phyloP scores from a whole-genome alignment of 441 rosid genomes.

The Bruguiera hainesii region DNA sequence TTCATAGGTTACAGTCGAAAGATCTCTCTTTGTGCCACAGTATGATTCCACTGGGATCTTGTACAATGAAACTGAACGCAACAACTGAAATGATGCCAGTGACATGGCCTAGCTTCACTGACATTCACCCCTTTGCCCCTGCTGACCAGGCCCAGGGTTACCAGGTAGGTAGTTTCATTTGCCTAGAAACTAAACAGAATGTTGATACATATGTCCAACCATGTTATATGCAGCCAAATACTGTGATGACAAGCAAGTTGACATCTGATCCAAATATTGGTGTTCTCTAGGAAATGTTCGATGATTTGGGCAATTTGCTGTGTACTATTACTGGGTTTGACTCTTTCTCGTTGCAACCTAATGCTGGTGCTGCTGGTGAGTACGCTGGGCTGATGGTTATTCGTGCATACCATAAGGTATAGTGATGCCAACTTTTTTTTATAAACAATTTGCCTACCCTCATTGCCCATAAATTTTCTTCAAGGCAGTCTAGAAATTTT shows the following conservation, averaged over 20 bases:
- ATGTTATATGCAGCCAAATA: not conserved
- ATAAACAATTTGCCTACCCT: slow-evolving; percentile 4
- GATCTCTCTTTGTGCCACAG: slow-evolving; percentile 98
- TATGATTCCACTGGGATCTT: slow-evolving; percentile 97
- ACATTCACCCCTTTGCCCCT: slow-evolving; percentile 93
- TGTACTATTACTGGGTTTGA: slow-evolving; percentile 92
- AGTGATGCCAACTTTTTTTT: slow-evolving; percentile 1
- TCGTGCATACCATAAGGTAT: slow-evolving; percentile 91
- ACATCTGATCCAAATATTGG: slow-evolving; percentile 19
- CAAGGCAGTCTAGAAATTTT: not conserved
- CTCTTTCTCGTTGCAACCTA: slow-evolving; percentile 97
- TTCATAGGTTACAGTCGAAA: slow-evolving; percentile 69
- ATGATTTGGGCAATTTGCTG: slow-evolving; percentile 68
- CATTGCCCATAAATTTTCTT: not conserved
- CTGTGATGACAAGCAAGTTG: slow-evolving; percentile 15
- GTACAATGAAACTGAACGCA: slow-evolving; percentile 97
- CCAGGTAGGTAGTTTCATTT: slow-evolving; percentile 50
- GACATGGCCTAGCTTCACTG: slow-evolving; percentile 81
- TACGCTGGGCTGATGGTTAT: slow-evolving; percentile 98
- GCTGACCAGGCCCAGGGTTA: slow-evolving; percentile 84
- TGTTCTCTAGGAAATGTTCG: slow-evolving; percentile 80
- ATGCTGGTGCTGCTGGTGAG: slow-evolving; percentile 98
- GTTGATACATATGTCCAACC: not conserved
- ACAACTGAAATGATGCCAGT: slow-evolving; percentile 97
- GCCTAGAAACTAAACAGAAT: slow-evolving; percentile 4